Base-by-base conservation (phyloP, 352 stramenopile genomes). In the Phytophthora fragariaefolia region DNA sequence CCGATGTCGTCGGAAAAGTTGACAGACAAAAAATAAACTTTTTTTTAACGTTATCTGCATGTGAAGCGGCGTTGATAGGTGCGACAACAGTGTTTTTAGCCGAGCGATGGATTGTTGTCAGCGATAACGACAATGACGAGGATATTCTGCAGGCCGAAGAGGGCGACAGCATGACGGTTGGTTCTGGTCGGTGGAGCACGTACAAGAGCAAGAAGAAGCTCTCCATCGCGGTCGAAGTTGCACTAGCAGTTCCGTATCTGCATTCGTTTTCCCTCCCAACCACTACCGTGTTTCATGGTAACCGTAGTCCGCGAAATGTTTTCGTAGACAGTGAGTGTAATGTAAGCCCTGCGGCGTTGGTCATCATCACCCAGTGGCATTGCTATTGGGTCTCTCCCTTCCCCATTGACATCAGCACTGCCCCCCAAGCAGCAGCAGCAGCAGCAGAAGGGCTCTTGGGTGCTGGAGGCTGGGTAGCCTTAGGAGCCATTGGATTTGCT, bases 251-350 rank as follows among this genome's bases (percentile, higher is more conserved):
- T 6, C 58, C 73, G 20, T 83, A 88, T n/a, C 43, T 88, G 45
- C 79, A 88, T 38, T 80, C 76, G 15, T 68, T 82, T n/a, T n/a
- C n/a, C n/a, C 30, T 67, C 64, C 0, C 73, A 56, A 26, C 58
- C 71, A 28, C 51, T n/a, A n/a, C n/a, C n/a, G n/a, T 84, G 2
- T 71, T 82, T 28, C 74, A 88, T 40, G 69, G 73, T 18, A 79
- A 82, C 24, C 52, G n/a, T n/a, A n/a, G n/a, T n/a, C 86, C 15
- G 80, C 60, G 77, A 1, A 82, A 80, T 43, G 58, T 88, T 26
- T 71, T 83, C 28, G 36, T 88, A 7, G 62, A 79, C 9, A 66
- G 42, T 3, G 49, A 70, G 13, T 83, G 76, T 64, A 65, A 67
- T 6, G 64, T 79, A n/a, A 85, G 85, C 26, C 48, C 47, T 80